Percentiles rank a stretch among this genome's conserved stretches.
phyloP scores from a whole-genome alignment of 352 stramenopile genomes.

The Sclerospora graminicola region DNA sequence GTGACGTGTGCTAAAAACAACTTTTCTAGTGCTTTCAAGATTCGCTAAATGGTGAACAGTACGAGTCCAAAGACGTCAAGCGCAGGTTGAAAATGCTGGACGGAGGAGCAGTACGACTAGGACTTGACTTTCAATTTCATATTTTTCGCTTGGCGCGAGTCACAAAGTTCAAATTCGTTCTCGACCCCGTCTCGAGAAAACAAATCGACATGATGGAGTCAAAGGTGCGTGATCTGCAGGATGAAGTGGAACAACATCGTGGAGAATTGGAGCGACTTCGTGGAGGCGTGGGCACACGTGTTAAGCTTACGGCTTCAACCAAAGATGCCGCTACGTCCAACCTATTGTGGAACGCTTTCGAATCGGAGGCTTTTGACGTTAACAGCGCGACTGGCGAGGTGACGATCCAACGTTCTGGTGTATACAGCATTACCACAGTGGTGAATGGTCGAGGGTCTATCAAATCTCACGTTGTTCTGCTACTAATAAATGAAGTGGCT shows the following conservation, averaged over 20 bases:
- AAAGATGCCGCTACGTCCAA: background rate
- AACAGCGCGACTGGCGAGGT: background rate
- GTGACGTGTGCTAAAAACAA: background rate
- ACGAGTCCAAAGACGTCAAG: conserved; percentile 1
- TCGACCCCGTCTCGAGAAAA: conserved; percentile 8
- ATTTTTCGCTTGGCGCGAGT: conserved; percentile 1
- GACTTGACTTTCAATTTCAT: conserved; percentile 2
- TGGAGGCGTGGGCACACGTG: background rate
- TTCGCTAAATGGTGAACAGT: conserved; percentile 1
- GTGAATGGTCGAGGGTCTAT: no score
- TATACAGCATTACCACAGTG: background rate
- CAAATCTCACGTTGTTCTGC: no score
- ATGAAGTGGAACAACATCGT: background rate
- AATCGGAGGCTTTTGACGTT: background rate
- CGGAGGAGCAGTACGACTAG: background rate
- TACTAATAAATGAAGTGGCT: no score
- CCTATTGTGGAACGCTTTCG: background rate
- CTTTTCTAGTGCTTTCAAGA: conserved; percentile 14
- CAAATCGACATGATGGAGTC: conserved; percentile 10
- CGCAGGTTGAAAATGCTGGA: background rate
- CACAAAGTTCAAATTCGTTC: conserved; percentile 8
- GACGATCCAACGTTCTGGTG: background rate
- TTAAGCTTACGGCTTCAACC: background rate
- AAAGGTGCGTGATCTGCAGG: conserved; percentile 6
- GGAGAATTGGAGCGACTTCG: no score